Conservation (phyloP, 768 basidiomycete species). For the Neoboletus subvelutipes region DNA sequence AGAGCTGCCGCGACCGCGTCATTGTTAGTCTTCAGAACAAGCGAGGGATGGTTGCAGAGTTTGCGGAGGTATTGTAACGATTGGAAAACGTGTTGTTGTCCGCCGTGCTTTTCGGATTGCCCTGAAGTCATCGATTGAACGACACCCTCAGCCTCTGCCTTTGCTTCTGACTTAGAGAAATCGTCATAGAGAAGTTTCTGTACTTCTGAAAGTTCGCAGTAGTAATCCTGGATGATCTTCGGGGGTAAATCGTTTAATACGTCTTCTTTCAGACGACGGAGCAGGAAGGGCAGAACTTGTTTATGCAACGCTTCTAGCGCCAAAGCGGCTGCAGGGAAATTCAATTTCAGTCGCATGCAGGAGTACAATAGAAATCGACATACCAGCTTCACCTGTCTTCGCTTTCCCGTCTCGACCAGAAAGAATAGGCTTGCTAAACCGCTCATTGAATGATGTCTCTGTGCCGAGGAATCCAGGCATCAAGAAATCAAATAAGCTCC, state of each 20-base stretch:
- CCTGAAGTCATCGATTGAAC: conserved; percentile 46
- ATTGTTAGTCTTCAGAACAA: conserved; percentile 77
- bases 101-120: conserved; percentile 38
- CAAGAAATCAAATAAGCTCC: conserved; percentile 98
- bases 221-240: conserved; percentile 99
- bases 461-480: conserved; percentile 99
- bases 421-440: conserved; percentile 93
- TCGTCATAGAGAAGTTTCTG: conserved; percentile 96
- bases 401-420: conserved; percentile 94
- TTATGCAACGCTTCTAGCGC: conserved; percentile 97
- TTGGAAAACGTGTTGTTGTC: conserved; percentile 92
- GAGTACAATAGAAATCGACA: conserved; percentile 27
- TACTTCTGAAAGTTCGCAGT: conserved; percentile 93
- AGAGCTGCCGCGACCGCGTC: conserved; percentile 60
- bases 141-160: conserved; percentile 59
- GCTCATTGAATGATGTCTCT: conserved; percentile 90
- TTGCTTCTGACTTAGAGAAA: conserved; percentile 79
- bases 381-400: conserved; percentile 92
- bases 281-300: conserved; percentile 96
- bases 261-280: conserved; percentile 96
- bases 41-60: conserved; percentile 94
- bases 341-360: conserved; percentile 1
- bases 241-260: conserved; percentile 94
- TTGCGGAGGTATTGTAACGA: conserved; percentile 95
- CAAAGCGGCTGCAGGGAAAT: conserved; percentile 63